Evolutionary conservation across 768 basidiomycete species (phyloP).

Genomic region (Gautieria morchelliformis): DNA sequence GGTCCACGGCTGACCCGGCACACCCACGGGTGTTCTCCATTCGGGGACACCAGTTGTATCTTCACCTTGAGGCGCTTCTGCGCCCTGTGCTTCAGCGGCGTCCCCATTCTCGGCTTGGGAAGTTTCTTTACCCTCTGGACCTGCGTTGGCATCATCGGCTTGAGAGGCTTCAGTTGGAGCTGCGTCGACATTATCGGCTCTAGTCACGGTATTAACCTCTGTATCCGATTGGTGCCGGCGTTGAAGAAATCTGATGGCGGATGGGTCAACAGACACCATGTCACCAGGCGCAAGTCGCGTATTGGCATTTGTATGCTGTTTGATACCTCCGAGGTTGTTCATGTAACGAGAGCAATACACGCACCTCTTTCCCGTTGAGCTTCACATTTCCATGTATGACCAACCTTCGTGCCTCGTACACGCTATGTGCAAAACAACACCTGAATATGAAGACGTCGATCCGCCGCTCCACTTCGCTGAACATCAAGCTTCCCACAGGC

Average conservation of each 20-base stretch:
- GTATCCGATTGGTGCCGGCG: background rate
- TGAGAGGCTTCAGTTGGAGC: background rate
- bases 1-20: conserved; percentile 5
- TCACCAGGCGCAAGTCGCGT: conserved; percentile 89
- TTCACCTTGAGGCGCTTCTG: conserved; percentile 11
- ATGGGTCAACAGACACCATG: conserved; percentile 82
- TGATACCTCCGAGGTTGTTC: background rate
- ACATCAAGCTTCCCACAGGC: conserved; percentile 94
- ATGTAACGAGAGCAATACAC: conserved; percentile 16
- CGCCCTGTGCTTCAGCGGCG: conserved; percentile 10
- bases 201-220: background rate
- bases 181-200: background rate
- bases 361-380: conserved; percentile 84
- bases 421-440: conserved; percentile 77
- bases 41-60: conserved; percentile 12
- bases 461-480: conserved; percentile 86
- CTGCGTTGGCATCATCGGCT: background rate
- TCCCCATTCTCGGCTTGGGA: conserved; percentile 7
- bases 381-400: conserved; percentile 81
- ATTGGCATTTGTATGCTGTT: conserved; percentile 74
- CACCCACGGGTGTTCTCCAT: conserved; percentile 9
- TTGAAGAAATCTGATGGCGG: conserved; percentile 64
- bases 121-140: conserved; percentile 10
- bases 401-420: conserved; percentile 81
- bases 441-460: conserved; percentile 90